phyloP scores from a whole-genome alignment of 2,329 filamentous ascomycete genomes.

The Chrysosporium keratinophilum region DNA sequence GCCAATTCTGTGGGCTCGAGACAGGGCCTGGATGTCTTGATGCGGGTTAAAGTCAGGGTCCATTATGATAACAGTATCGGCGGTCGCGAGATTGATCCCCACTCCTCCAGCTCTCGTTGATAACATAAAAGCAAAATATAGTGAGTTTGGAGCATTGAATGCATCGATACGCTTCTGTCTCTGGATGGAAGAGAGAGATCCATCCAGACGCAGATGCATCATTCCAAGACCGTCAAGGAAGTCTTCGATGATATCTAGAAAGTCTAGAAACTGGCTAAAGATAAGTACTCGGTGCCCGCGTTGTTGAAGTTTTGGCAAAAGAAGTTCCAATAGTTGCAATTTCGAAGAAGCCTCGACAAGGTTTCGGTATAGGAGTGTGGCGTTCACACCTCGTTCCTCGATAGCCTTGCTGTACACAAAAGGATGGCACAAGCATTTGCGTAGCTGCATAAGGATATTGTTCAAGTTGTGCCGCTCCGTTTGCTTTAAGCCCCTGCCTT shows the following conservation, averaged over 20 bases:
- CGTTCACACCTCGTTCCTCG: slow-evolving; percentile 63
- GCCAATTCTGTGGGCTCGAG: slow-evolving; percentile 88
- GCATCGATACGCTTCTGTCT: slow-evolving; percentile 92
- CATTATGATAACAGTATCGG: slow-evolving; percentile 94
- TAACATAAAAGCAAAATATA: slow-evolving; percentile 78
- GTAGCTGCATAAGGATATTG: slow-evolving; percentile 90
- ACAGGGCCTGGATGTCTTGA: slow-evolving; percentile 91
- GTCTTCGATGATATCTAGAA: slow-evolving; percentile 84
- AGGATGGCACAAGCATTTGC: slow-evolving; percentile 90
- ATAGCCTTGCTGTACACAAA: slow-evolving; percentile 88
- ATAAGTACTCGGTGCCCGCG: slow-evolving; percentile 84
- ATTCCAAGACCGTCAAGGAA: slow-evolving; percentile 69
- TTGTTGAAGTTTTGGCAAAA: slow-evolving; percentile 77
- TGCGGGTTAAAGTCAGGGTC: slow-evolving; percentile 97
- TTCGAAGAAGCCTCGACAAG: slow-evolving; percentile 88
- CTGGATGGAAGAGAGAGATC: slow-evolving; percentile 65
- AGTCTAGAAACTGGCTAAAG: slow-evolving; percentile 86
- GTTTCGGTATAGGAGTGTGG: slow-evolving; percentile 59
- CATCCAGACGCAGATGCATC: slow-evolving; percentile 71
- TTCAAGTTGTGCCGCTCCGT: slow-evolving; percentile 70
- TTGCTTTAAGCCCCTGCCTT: slow-evolving; percentile 48
- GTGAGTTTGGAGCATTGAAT: slow-evolving; percentile 76
- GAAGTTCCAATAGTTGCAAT: slow-evolving; percentile 67
- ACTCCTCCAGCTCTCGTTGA: slow-evolving; percentile 93
- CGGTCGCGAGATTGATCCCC: slow-evolving; percentile 92